These are phyloP conservation scores for Plasmodium vinckei DNA, from an alignment of 169 alveolate genomes.

Conservation along the genomic window DNA sequence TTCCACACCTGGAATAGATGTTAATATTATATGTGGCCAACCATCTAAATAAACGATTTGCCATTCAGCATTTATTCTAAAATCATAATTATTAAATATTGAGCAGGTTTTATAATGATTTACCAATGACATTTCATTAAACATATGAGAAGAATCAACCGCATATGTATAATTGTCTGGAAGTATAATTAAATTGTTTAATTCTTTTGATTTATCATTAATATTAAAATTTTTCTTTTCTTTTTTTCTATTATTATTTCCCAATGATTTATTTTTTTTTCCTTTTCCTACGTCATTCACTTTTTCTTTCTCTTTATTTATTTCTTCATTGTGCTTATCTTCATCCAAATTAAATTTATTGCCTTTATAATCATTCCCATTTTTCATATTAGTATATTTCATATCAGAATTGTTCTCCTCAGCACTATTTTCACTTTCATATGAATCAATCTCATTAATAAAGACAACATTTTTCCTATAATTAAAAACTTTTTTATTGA, in stretches of 20 bases:
- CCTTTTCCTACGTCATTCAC: not conserved
- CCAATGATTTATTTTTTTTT: not conserved
- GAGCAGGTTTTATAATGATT: slow-evolving; percentile 90
- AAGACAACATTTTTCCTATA: slow-evolving; percentile 83
- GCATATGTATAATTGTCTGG: slow-evolving; percentile 91
- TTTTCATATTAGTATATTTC: not conserved
- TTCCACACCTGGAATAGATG: slow-evolving; percentile 87
- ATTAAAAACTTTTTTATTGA: slow-evolving; percentile 87
- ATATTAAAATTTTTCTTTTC: not conserved
- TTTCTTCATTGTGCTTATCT: not conserved
- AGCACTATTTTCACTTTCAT: slow-evolving; percentile 31
- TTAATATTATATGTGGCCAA: slow-evolving; percentile 91
- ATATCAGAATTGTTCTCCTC: not conserved
- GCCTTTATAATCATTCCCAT: not conserved
- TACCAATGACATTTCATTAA: slow-evolving; percentile 91
- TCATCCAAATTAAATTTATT: slow-evolving; percentile 57
- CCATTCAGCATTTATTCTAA: slow-evolving; percentile 92
- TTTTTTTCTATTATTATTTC: slow-evolving; percentile 3
- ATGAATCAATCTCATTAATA: slow-evolving; percentile 81
- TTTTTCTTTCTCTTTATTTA: not conserved
- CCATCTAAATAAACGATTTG: slow-evolving; percentile 90
- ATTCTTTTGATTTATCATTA: slow-evolving; percentile 51
- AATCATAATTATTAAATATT: slow-evolving; percentile 87
- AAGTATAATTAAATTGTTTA: slow-evolving; percentile 79
- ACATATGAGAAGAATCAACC: slow-evolving; percentile 89